Evolutionary conservation across 345 rosid species (phyloP).

Genomic region (Murraya paniculata): DNA sequence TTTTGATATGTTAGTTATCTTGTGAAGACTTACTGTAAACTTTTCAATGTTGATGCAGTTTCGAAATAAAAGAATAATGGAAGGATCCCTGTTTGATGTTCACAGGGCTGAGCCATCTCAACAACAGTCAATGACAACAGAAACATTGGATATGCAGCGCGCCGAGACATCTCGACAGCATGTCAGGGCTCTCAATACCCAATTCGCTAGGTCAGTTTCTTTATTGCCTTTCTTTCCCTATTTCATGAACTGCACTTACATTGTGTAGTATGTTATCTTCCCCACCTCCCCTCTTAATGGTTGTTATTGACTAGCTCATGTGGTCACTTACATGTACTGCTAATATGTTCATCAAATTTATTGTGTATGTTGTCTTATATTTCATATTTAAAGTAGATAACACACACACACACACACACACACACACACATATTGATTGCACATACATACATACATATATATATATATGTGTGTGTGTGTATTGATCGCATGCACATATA

Average conservation of each 20-base stretch:
- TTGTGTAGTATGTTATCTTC: background rate
- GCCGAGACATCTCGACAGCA: conserved; percentile 78
- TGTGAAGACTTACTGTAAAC: conserved; percentile 13
- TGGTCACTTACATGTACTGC: background rate
- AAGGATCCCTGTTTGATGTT: conserved; percentile 52
- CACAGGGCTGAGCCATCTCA: conserved; percentile 57
- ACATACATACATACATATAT: no score
- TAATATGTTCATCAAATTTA: background rate
- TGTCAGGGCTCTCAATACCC: conserved; percentile 90
- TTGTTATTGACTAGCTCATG: background rate
- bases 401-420: no score
- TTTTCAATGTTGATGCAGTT: conserved; percentile 45
- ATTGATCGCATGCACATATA: no score
- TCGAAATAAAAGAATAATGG: conserved; percentile 58
- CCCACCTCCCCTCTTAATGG: background rate
- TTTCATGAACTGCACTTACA: background rate
- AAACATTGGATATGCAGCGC: conserved; percentile 46
- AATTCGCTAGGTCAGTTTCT: conserved; percentile 72
- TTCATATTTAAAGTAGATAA: no score
- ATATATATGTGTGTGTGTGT: no score
- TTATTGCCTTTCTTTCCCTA: conserved; percentile 16
- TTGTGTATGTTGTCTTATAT: background rate
- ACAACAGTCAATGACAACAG: conserved; percentile 26
- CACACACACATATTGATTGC: no score
- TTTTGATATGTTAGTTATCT: background rate